Percentiles rank a stretch among this genome's conserved stretches.
phyloP scores from a whole-genome alignment of 495 filamentous ascomycete genomes.

The Massariosphaeria phaeospora region DNA sequence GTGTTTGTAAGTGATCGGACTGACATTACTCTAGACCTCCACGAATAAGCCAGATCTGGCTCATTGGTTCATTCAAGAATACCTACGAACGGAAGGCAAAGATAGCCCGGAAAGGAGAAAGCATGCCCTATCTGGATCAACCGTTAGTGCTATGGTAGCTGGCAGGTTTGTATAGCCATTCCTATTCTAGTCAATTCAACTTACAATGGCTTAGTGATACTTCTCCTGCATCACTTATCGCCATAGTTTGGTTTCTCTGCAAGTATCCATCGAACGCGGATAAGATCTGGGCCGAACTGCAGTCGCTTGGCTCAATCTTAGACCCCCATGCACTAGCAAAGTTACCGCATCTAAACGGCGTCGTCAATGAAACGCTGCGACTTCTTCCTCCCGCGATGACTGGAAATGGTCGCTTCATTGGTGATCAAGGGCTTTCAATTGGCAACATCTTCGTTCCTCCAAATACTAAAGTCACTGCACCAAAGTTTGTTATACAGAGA shows the following conservation, averaged over 20 bases:
- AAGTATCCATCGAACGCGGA: slow-evolving; percentile 12
- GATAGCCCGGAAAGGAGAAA: slow-evolving; percentile 1
- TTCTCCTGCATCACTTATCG: slow-evolving; percentile 5
- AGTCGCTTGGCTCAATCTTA: not conserved
- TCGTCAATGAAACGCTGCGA: slow-evolving; percentile 19
- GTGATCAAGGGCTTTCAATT: slow-evolving; percentile 8
- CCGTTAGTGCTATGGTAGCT: not conserved
- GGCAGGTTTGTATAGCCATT: not conserved
- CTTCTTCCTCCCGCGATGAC: slow-evolving; percentile 12
- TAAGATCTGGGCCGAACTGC: not conserved
- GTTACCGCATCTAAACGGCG: slow-evolving; percentile 13
- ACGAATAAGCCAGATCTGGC: slow-evolving; percentile 1
- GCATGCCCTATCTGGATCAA: not conserved
- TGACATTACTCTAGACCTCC: not conserved
- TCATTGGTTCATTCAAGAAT: slow-evolving; percentile 13
- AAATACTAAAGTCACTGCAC: slow-evolving; percentile 7
- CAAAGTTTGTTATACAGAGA: slow-evolving; percentile 7
- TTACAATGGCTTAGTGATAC: not conserved
- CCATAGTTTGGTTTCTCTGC: slow-evolving; percentile 3
- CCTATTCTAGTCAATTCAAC: not conserved
- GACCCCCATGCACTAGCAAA: not conserved
- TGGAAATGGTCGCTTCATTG: slow-evolving; percentile 2
- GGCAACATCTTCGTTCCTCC: slow-evolving; percentile 16
- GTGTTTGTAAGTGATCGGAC: not conserved
- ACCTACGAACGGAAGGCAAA: not conserved